Percentiles rank a stretch among this genome's conserved stretches.
Conservation (phyloP, 495 filamentous ascomycete genomes). For the Hypomontagnella submonticulosa region DNA sequence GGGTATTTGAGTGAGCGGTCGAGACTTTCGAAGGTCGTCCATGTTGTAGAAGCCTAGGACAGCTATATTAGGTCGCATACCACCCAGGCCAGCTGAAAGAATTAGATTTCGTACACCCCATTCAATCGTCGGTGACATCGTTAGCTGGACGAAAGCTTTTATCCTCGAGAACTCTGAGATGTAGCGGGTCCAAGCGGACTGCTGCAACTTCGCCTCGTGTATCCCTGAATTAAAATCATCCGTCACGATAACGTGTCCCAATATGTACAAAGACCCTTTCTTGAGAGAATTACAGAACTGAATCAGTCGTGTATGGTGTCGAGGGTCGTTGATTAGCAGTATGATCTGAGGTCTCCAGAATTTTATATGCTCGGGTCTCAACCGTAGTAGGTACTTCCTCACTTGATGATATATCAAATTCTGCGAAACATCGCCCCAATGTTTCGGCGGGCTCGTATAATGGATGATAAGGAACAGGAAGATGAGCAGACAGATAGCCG, state of each 20-base stretch:
- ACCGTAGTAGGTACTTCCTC: constrained; percentile 83
- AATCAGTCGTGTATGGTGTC: constrained; percentile 80
- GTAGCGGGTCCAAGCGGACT: constrained; percentile 83
- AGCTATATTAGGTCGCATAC: constrained; percentile 90
- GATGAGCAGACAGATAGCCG: constrained; percentile 77
- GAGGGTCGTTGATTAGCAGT: constrained; percentile 83
- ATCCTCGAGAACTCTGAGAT: constrained; percentile 84
- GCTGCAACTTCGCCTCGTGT: constrained; percentile 82
- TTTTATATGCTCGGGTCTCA: constrained; percentile 90
- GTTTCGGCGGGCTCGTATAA: constrained; percentile 83
- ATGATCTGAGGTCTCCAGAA: constrained; percentile 91
- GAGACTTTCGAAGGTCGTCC: constrained; percentile 70
- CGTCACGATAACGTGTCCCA: constrained; percentile 88
- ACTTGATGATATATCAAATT: constrained; percentile 93
- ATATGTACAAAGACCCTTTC: constrained; percentile 85
- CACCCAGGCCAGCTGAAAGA: constrained; percentile 83
- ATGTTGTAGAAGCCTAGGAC: constrained; percentile 80
- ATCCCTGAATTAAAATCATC: constrained; percentile 82
- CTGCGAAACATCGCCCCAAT: constrained; percentile 91
- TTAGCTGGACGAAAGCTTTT: constrained; percentile 89
- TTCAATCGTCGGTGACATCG: constrained; percentile 81
- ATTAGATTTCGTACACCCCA: constrained; percentile 89
- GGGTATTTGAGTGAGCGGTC: constrained; percentile 50
- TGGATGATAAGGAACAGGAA: constrained; percentile 86
- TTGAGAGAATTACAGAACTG: constrained; percentile 94